Base-by-base conservation (phyloP, 192 early-diverging fungal species). In the Ambispora gerdemannii region DNA sequence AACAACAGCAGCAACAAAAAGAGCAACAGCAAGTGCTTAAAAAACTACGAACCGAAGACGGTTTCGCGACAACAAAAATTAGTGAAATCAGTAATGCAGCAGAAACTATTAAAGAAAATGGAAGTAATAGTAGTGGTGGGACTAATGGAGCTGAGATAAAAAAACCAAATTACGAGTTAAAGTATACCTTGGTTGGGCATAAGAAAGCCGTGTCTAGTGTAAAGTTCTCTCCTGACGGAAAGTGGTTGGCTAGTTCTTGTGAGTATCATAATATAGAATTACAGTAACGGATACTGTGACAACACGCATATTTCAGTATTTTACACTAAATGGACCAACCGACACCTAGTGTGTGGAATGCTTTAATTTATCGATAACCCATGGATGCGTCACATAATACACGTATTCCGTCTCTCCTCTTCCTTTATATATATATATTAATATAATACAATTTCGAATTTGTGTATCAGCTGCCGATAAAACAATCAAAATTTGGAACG, bases 181-280 rank as follows among this genome's bases (percentile, higher is more conserved):
- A 88, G 58, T 93, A 91, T 75, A 92, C 91, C 27, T 86, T 98
- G 33, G 88, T 91, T 2, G 97, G 97, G 3, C 97, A 99, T 79
- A 92, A 91, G 50, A 96, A 93, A 82, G 90, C 93, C 4, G 88
- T 98, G 0, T 96, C 95, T 0, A 89, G 92, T 58, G 95, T 98
- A 15, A 98, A 98, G 78, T 98, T 96, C 75, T 98, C 96, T 22
- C 97, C 97, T 4, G 95, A 98, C 76, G 97, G 97, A 33, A 89
- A 91, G 76, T 97, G 92, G 95, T 86, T 99, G 30, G 96, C 95
- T 49, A 94, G 92, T 52, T 79, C 87, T 31, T 91, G 91, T 92
- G 85, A 82, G 88, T 79, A 59, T n/a, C 7, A 36, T n/a, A n/a
- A n/a, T n/a, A n/a, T n/a, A n/a, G n/a, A n/a, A n/a, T n/a, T n/a